Conservation (phyloP, 2,329 filamentous ascomycete species). For the Talaromyces sp. region DNA sequence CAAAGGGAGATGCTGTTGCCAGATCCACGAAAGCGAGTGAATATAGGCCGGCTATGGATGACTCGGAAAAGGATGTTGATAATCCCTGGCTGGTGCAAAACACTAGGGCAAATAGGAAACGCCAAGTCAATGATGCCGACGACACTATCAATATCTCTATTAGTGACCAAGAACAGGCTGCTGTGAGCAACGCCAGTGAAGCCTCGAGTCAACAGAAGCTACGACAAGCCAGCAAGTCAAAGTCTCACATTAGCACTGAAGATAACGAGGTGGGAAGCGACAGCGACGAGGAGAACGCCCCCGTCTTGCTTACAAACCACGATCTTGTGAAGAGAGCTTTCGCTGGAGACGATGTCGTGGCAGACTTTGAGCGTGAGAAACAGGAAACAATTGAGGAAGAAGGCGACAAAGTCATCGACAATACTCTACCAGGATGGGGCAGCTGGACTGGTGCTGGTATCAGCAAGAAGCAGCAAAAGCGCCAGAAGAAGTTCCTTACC, state of each 20-base stretch:
- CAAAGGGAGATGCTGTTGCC: background rate
- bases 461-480: constrained; percentile 63
- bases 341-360: constrained; percentile 78
- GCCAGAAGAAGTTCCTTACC: constrained; percentile 50
- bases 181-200: constrained; percentile 24
- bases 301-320: constrained; percentile 49
- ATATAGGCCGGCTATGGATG: constrained; percentile 1
- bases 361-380: constrained; percentile 80
- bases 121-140: constrained; percentile 28
- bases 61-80: constrained; percentile 28
- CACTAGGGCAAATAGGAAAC: constrained; percentile 35
- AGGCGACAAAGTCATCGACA: constrained; percentile 76
- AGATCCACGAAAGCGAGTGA: background rate
- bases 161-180: constrained; percentile 19
- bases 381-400: constrained; percentile 67
- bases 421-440: constrained; percentile 91
- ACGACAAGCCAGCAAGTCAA: constrained; percentile 12
- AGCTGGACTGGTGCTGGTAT: constrained; percentile 84
- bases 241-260: constrained; percentile 18
- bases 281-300: constrained; percentile 42
- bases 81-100: constrained; percentile 40
- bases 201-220: constrained; percentile 15
- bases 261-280: constrained; percentile 43
- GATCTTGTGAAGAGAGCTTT: constrained; percentile 79
- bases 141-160: constrained; percentile 18